phyloP scores from a whole-genome alignment of 768 basidiomycete species.

The Suillus tomentosus region DNA sequence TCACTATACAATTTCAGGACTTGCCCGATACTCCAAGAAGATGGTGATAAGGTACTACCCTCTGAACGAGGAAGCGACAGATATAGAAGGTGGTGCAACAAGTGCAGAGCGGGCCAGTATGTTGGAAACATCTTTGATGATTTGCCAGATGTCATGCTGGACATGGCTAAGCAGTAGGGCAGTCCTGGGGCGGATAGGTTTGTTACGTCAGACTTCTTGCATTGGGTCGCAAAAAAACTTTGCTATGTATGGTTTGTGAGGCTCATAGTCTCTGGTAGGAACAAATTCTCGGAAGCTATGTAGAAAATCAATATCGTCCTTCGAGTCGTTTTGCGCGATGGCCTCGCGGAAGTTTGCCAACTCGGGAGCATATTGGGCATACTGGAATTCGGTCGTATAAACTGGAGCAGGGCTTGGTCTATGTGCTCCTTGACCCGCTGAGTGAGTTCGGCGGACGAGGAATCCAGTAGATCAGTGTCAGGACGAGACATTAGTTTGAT shows the following conservation, averaged over 20 bases:
- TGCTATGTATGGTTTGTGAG: slow-evolving; percentile 22
- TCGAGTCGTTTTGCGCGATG: not conserved
- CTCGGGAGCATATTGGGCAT: not conserved
- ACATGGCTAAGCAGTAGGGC: slow-evolving; percentile 24
- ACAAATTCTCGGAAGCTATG: slow-evolving; percentile 18
- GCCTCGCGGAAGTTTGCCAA: slow-evolving; percentile 4
- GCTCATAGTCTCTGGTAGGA: slow-evolving; percentile 24
- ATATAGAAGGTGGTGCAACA: not conserved
- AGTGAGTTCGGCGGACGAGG: slow-evolving; percentile 4
- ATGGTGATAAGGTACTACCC: not conserved
- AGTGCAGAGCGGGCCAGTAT: slow-evolving; percentile 13
- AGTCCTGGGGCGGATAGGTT: slow-evolving; percentile 27
- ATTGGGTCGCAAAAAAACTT: slow-evolving; percentile 12
- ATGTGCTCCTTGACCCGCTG: slow-evolving; percentile 1
- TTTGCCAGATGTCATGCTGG: slow-evolving; percentile 23
- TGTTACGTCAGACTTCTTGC: slow-evolving; percentile 17
- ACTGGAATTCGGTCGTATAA: slow-evolving; percentile 9
- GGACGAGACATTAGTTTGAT: no score
- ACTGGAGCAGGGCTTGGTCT: not conserved
- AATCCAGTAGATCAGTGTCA: not conserved
- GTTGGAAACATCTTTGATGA: slow-evolving; percentile 23
- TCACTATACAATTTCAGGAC: not conserved
- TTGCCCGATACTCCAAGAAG: not conserved
- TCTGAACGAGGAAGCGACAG: not conserved
- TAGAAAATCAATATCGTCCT: slow-evolving; percentile 13